Evolutionary conservation across 148 eudicot genomes (phyloP).

Genomic region (Spergularia bocconei): DNA sequence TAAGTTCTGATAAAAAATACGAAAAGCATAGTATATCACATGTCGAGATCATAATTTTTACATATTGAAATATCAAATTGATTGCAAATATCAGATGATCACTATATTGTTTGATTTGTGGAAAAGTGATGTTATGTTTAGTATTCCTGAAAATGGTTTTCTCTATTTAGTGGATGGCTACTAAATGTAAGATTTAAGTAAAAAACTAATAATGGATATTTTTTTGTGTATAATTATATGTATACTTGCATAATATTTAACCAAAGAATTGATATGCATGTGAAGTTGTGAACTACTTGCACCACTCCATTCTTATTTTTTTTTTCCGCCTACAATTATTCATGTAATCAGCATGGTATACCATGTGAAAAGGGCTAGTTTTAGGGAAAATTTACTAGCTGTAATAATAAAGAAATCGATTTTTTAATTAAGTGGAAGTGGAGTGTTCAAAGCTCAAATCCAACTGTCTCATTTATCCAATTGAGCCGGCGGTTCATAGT

Average conservation of each 20-base stretch:
- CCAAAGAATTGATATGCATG: background rate
- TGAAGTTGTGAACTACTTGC: slow-evolving; percentile 6
- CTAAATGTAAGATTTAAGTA: too few relatives aligned
- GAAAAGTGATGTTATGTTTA: too few relatives aligned
- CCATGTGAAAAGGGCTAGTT: background rate
- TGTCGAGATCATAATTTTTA: too few relatives aligned
- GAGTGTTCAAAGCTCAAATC: background rate
- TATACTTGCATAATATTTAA: background rate
- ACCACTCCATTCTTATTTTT: background rate
- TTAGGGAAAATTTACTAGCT: background rate
- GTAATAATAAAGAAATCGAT: background rate
- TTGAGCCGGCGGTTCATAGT: background rate
- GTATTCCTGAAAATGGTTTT: too few relatives aligned
- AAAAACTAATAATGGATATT: background rate
- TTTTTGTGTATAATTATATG: too few relatives aligned
- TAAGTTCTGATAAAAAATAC: too few relatives aligned
- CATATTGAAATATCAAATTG: too few relatives aligned
- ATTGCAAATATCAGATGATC: too few relatives aligned
- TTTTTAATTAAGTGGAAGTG: background rate
- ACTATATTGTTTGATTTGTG: too few relatives aligned
- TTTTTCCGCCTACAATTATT: background rate
- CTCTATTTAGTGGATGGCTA: too few relatives aligned
- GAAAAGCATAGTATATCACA: too few relatives aligned
- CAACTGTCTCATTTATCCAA: too few relatives aligned
- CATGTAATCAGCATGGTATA: background rate